Percentiles rank a stretch among this genome's conserved stretches.
Conservation (phyloP, 2,329 filamentous ascomycete genomes). For the Zalaria sp. region DNA sequence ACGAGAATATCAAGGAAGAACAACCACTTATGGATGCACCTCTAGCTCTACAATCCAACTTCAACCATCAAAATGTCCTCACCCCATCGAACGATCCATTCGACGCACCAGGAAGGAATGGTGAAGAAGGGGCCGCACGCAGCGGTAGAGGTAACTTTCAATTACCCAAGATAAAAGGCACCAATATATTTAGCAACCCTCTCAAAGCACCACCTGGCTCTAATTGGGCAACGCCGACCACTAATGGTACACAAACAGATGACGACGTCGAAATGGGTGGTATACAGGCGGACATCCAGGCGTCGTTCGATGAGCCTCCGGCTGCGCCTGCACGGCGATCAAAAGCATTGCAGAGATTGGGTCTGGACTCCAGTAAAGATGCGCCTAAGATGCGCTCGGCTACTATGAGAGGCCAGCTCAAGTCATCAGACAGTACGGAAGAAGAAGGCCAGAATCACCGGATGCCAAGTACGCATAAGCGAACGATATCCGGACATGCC, state of each 20-base stretch:
- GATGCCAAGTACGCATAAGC: slow-evolving; percentile 44
- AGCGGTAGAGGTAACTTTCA: slow-evolving; percentile 1
- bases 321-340: slow-evolving; percentile 32
- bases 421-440: slow-evolving; percentile 25
- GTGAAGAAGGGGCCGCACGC: slow-evolving; percentile 2
- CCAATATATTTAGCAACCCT: slow-evolving; percentile 6
- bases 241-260: slow-evolving; percentile 25
- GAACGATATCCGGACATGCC: slow-evolving; percentile 77
- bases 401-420: slow-evolving; percentile 22
- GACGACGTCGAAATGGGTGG: slow-evolving; percentile 26
- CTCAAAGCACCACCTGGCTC: slow-evolving; percentile 1
- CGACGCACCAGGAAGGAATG: slow-evolving; percentile 16
- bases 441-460: slow-evolving; percentile 11
- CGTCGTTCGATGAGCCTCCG: slow-evolving; percentile 26
- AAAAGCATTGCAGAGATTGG: slow-evolving; percentile 19
- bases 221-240: slow-evolving; percentile 31
- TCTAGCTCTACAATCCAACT: slow-evolving; percentile 12
- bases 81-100: slow-evolving; percentile 31
- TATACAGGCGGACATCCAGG: slow-evolving; percentile 8
- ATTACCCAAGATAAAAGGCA: slow-evolving; percentile 7
- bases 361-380: slow-evolving; percentile 12
- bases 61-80: slow-evolving; percentile 10
- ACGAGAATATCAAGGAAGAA: slow-evolving; percentile 17
- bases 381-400: slow-evolving; percentile 24
- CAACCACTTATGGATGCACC: slow-evolving; percentile 10